Base-by-base conservation (phyloP, 2,329 filamentous ascomycete species). In the Pseudocercospora vitis region DNA sequence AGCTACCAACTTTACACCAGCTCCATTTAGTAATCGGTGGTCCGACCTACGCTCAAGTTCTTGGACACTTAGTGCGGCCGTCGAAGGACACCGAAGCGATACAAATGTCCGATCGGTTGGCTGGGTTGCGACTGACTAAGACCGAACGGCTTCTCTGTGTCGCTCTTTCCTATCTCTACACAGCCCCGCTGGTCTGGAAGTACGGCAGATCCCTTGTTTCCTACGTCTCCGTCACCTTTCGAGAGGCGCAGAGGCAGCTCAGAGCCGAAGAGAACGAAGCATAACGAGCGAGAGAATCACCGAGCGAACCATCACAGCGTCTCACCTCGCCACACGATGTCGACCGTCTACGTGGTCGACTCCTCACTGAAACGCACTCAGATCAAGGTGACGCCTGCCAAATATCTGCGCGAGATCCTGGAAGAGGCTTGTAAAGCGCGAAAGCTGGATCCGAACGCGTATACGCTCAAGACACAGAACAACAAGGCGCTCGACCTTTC, bases 381-480 rank as follows among this genome's bases (percentile, higher is more conserved):
- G 35, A 79, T 99, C 72, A 95, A 95, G 73, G 91, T 94, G 52
- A 87, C 81, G 0, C 90, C 91, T 0, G 81, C 81, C 52, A 96
- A 86, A 59, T 87, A 89, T 64, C 76, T 99, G 63, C 87, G 87
- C 53, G 91, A 96, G 68, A 82, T 99, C 1, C 79, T 96, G 14
- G 83, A 89, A 57, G 88, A 97, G 72, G 92, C 92, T 40, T 97
- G 92, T 71, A 78, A 79, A 63, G 95, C 92, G 75, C 82, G 96
- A 63, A 85, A 84, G 55, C 74, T 92, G 26, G 78, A 84, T 55
- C 78, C 86, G 26, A 85, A 86, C 60, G 86, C 87, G 58, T 94
- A 88, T 73, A 81, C 86, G 18, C 75, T 99, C 54, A 97, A 95
- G 88, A 91, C 88, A 65, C 78, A 91, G 71, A 91, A 90, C 33